These are phyloP conservation scores for Dispira simplex DNA, from an alignment of 192 early-diverging fungal species.

Conservation along the genomic window DNA sequence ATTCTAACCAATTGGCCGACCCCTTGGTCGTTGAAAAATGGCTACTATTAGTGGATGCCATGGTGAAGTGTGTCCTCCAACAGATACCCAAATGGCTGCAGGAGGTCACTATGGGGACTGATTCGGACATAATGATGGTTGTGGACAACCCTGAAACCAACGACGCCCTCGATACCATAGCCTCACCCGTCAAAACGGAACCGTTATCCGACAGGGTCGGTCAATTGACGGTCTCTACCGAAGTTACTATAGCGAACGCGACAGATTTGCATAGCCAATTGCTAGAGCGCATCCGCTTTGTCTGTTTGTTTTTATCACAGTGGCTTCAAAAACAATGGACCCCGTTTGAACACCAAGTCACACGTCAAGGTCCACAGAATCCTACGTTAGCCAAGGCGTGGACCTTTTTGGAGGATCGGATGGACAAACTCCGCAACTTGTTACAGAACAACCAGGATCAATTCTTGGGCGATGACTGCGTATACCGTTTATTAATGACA, in stretches of 20 bases:
- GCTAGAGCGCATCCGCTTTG: neutral
- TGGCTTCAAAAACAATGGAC: slow-evolving; percentile 5
- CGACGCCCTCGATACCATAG: neutral
- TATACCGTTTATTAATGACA: neutral
- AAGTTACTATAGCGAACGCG: neutral
- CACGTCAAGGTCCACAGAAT: too few species aligned
- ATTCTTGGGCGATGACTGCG: neutral
- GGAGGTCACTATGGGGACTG: neutral
- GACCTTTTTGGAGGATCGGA: neutral
- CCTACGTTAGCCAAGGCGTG: neutral
- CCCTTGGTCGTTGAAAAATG: neutral
- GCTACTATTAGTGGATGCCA: neutral
- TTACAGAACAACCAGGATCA: slow-evolving; percentile 1
- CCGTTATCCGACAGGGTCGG: neutral
- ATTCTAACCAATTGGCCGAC: neutral
- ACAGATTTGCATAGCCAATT: neutral
- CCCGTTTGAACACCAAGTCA: neutral
- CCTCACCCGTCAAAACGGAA: neutral
- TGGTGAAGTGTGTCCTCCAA: neutral
- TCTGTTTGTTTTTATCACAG: neutral
- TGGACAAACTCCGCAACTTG: neutral
- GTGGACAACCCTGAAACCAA: neutral
- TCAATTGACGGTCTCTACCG: neutral
- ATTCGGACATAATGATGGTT: neutral
- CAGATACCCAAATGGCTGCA: neutral